Evolutionary conservation across 1,284 basidiomycete species (phyloP).

Genomic region (Clitocybe nebularis): DNA sequence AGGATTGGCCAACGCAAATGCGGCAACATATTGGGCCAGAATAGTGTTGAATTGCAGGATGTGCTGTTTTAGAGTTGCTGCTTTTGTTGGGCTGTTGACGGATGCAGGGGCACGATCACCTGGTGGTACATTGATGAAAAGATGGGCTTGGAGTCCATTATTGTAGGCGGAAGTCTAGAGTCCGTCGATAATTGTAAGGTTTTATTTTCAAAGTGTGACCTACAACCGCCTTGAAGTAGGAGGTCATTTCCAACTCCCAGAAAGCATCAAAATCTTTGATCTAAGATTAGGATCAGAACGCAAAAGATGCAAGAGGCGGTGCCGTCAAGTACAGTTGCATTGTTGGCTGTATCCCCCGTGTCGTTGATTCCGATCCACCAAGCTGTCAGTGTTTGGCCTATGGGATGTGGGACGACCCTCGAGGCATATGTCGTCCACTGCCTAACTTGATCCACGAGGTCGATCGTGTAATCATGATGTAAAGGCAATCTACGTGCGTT

Average conservation of each 20-base stretch:
- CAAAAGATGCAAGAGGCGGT: background rate
- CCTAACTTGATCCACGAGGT: slow-evolving; percentile 46
- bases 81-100: slow-evolving; percentile 28
- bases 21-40: slow-evolving; percentile 30
- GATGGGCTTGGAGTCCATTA: slow-evolving; percentile 40
- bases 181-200: no score
- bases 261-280: slow-evolving; percentile 46
- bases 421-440: slow-evolving; percentile 45
- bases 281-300: slow-evolving; percentile 21
- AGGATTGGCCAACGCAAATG: slow-evolving; percentile 34
- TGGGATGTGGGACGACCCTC: slow-evolving; percentile 40
- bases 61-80: slow-evolving; percentile 32
- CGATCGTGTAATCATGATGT: slow-evolving; percentile 43
- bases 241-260: slow-evolving; percentile 46
- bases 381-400: slow-evolving; percentile 38
- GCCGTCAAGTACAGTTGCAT: slow-evolving; percentile 33
- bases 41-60: slow-evolving; percentile 40
- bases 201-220: no score
- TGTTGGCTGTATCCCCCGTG: slow-evolving; percentile 46
- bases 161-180: slow-evolving; percentile 37
- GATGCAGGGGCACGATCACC: slow-evolving; percentile 42
- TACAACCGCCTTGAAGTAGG: slow-evolving; percentile 52
- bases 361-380: slow-evolving; percentile 65
- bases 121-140: slow-evolving; percentile 55
- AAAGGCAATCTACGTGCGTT: slow-evolving; percentile 27